These are phyloP conservation scores for Maudiozyma serrabonitensis DNA, from an alignment of 805 yeast genomes.

Conservation along the genomic window DNA sequence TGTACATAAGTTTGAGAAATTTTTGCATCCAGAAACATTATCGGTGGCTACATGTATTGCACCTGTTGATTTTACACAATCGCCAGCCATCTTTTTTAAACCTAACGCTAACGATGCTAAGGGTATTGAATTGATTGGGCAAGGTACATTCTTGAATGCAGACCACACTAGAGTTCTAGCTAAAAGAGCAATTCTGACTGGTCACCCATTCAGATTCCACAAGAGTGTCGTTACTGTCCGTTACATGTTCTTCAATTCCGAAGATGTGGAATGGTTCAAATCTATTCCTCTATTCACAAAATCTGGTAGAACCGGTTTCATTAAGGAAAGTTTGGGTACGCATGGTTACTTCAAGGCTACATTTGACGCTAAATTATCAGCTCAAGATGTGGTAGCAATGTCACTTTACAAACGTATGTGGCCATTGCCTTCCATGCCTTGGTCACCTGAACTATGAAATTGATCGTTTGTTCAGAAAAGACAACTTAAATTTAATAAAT, in stretches of 20 bases:
- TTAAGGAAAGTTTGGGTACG: conserved; percentile 92
- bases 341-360: conserved; percentile 97
- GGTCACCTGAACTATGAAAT: conserved; percentile 14
- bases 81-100: conserved; percentile 79
- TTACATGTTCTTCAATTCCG: conserved; percentile 92
- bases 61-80: conserved; percentile 73
- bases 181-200: conserved; percentile 82
- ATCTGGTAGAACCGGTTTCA: conserved; percentile 87
- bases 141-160: conserved; percentile 80
- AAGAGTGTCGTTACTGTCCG: conserved; percentile 84
- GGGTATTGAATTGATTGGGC: conserved; percentile 64
- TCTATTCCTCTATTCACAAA: conserved; percentile 88
- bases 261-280: conserved; percentile 82
- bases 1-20: conserved; percentile 79
- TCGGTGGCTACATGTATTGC: conserved; percentile 80
- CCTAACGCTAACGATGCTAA: conserved; percentile 37
- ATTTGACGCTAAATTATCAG: conserved; percentile 79
- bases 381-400: conserved; percentile 93
- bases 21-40: conserved; percentile 65
- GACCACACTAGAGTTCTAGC: conserved; percentile 80
- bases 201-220: conserved; percentile 92
- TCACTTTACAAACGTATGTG: conserved; percentile 87
- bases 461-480: no score
- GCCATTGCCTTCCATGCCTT: conserved; percentile 48
- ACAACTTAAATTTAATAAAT: not conserved